Conservation (phyloP, 352 stramenopile species). For the Plasmopara halstedii region DNA sequence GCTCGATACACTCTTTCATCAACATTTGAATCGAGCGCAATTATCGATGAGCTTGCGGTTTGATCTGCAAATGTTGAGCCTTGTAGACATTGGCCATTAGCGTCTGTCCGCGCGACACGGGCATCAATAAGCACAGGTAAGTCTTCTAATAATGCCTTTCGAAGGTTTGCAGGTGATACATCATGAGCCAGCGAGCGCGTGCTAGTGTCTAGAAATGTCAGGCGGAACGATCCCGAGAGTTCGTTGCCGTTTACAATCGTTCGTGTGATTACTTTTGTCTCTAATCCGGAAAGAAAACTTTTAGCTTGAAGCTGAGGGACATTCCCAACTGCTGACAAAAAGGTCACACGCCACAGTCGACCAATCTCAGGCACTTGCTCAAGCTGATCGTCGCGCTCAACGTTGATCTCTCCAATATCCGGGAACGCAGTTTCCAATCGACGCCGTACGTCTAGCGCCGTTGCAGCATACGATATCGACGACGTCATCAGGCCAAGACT, state of each 20-base stretch:
- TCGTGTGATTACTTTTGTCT: conserved; percentile 54
- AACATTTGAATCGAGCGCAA: conserved; percentile 17
- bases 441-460: conserved; percentile 44
- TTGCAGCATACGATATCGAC: conserved; percentile 72
- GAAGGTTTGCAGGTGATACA: conserved; percentile 53
- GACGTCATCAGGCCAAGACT: conserved; percentile 16
- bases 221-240: conserved; percentile 78
- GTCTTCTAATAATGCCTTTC: conserved; percentile 31
- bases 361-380: conserved; percentile 60
- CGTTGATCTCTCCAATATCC: conserved; percentile 37
- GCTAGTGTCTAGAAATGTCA: conserved; percentile 57
- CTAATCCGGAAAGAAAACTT: conserved; percentile 70
- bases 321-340: conserved; percentile 77
- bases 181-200: conserved; percentile 67
- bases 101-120: conserved; percentile 68
- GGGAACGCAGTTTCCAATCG: conserved; percentile 46
- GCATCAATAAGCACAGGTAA: conserved; percentile 55
- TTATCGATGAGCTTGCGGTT: conserved; percentile 26
- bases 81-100: conserved; percentile 35
- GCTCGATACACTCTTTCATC: conserved; percentile 24
- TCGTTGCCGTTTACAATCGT: conserved; percentile 81
- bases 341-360: conserved; percentile 87
- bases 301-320: conserved; percentile 59
- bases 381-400: conserved; percentile 42
- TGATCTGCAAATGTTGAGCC: conserved; percentile 55